These are phyloP conservation scores for Pezicula carpinea DNA, from an alignment of 2,329 filamentous ascomycete genomes.

Conservation along the genomic window DNA sequence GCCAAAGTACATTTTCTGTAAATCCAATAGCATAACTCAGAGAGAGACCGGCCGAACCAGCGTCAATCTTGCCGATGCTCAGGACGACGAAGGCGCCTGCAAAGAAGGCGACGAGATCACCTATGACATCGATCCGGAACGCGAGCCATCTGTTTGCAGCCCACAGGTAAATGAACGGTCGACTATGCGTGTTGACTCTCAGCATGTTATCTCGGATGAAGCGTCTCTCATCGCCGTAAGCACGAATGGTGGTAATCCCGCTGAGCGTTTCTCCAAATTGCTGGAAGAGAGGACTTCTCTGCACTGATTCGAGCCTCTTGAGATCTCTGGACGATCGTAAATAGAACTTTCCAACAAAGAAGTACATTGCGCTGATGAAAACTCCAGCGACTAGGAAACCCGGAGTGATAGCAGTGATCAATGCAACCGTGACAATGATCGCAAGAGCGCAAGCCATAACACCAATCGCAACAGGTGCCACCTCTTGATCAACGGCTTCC, in stretches of 20 bases:
- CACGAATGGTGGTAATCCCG: conserved; percentile 93
- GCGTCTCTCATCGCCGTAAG: conserved; percentile 88
- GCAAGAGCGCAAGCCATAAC: conserved; percentile 60
- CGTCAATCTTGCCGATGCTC: conserved; percentile 77
- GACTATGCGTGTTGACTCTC: conserved; percentile 84
- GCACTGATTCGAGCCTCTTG: conserved; percentile 90
- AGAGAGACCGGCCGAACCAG: conserved; percentile 88
- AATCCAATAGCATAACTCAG: conserved; percentile 96
- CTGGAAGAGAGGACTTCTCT: conserved; percentile 92
- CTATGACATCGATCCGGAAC: conserved; percentile 84
- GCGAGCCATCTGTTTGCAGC: conserved; percentile 95
- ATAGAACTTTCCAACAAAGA: conserved; percentile 81
- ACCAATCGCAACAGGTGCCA: conserved; percentile 83
- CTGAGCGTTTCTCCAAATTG: conserved; percentile 95
- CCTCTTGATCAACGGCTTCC: conserved; percentile 91
- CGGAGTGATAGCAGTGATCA: conserved; percentile 87
- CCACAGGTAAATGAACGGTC: conserved; percentile 96
- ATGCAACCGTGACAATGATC: conserved; percentile 76
- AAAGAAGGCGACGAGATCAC: conserved; percentile 89
- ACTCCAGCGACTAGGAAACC: conserved; percentile 82
- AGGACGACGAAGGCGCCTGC: conserved; percentile 86
- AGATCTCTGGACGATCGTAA: conserved; percentile 89
- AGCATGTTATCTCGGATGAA: conserved; percentile 89
- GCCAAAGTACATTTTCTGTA: conserved; percentile 94
- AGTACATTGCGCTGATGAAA: conserved; percentile 81